Evolutionary conservation across 2,329 filamentous ascomycete species (phyloP), one percentile per base, ranked within the genome.

Genomic region (Calonectria fujianensis): DNA sequence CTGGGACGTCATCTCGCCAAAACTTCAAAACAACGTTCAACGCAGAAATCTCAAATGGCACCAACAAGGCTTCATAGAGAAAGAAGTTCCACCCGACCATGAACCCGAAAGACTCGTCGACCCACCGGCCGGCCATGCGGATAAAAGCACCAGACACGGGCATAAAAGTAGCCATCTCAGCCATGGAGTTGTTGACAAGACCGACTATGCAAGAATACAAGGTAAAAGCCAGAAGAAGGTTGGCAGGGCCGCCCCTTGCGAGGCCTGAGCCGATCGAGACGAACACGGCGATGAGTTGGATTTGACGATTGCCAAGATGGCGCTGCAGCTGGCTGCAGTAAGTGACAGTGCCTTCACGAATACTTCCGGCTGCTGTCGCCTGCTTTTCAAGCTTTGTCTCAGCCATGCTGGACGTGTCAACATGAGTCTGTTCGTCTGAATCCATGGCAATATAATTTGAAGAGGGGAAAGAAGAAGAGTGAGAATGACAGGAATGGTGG

Each of bases 1-100:
- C n/a, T 9, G 69, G 57, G 20, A 64, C 65, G 18, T 70, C 45
- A 37, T 70, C 69, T 4, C 41, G 20, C 68, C 69, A 70, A 14
- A 41, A 70, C 9, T 29, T 24, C 1, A 70, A 11, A 10, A 64
- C 57, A 4, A 70, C 20, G 8, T n/a, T 64, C 5, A 70, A 18
- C 2, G 69, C 69, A 2, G 69, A 54, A 2, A 70, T 70, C 20
- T 70, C 69, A 11, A 64, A 70, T 18, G 69, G 69, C 16, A 65
- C 51, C 5, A 45, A 31, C 3, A 63, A 20, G 6, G 31, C 54
- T 51, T 70, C 29, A 32, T 70, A 70, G 3, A 39, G 18, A 14
- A 70, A 64, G 48, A 64, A 64, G 16, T 64, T 70, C n/a, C 24
- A 32, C 31, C 31, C 31, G 31, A 24, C 24, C 24, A 24, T 24